These are phyloP conservation scores for Trichoderma semiorbis DNA, from an alignment of 2,329 filamentous ascomycete species.

Conservation along the genomic window DNA sequence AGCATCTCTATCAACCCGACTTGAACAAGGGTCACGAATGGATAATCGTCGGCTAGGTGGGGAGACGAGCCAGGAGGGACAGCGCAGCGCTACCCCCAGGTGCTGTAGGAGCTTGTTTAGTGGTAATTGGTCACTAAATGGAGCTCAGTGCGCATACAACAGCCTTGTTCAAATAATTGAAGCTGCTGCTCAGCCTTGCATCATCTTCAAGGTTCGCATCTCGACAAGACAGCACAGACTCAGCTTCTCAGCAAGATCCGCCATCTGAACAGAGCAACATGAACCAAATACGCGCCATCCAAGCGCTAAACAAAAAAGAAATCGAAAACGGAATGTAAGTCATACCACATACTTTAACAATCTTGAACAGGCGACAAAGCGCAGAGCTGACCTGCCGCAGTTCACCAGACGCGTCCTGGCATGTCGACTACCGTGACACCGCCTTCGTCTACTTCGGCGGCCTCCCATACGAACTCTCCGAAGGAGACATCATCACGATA, in stretches of 20 bases:
- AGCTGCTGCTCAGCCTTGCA: conserved; percentile 12
- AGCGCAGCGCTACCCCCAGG: background rate
- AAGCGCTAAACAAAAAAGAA: conserved; percentile 90
- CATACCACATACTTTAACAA: background rate
- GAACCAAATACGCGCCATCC: conserved; percentile 92
- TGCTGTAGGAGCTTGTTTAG: background rate
- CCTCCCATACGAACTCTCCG: conserved; percentile 84
- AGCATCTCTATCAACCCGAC: conserved; percentile 19
- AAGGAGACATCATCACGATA: conserved; percentile 93
- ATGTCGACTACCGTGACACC: conserved; percentile 95
- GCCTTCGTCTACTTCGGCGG: conserved; percentile 96
- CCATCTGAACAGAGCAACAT: conserved; percentile 46
- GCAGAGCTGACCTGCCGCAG: conserved; percentile 42
- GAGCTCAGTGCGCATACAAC: background rate
- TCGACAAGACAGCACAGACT: background rate
- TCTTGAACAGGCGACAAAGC: background rate
- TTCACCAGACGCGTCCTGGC: conserved; percentile 86
- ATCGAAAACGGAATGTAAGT: conserved; percentile 81
- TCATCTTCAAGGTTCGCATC: background rate
- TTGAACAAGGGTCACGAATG: background rate
- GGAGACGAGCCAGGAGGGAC: conserved; percentile 33
- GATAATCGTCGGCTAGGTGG: conserved; percentile 28
- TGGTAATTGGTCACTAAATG: background rate
- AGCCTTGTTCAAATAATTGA: background rate
- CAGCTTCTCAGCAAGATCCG: no score